These are phyloP conservation scores for Secale cereale DNA, from an alignment of 176 grass and related monocot genomes.

Conservation along the genomic window DNA sequence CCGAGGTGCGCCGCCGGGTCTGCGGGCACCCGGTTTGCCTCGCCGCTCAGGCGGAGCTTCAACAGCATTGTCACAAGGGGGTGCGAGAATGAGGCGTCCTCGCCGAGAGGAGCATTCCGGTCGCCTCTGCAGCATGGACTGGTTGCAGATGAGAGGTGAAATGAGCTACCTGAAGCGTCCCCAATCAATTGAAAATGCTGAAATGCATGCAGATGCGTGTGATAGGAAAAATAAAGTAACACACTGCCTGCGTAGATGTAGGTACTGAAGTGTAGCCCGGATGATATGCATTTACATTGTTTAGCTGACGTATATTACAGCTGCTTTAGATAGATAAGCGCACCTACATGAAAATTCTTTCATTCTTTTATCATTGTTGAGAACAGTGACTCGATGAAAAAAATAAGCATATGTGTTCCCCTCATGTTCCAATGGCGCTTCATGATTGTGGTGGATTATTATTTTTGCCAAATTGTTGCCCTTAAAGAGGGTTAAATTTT, in stretches of 20 bases:
- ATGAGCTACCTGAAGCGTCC: neutral
- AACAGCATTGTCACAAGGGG: neutral
- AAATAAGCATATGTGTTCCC: neutral
- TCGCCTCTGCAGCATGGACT: slow-evolving; percentile 35
- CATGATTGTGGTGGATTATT: neutral
- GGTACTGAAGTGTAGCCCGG: neutral
- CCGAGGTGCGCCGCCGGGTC: slow-evolving; percentile 24
- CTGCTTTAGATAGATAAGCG: neutral
- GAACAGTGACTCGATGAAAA: neutral
- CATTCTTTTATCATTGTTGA: neutral
- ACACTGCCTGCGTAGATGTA: slow-evolving; percentile 14
- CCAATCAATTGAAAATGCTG: neutral
- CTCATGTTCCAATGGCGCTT: neutral
- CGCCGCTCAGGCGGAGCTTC: slow-evolving; percentile 32
- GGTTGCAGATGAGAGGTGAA: neutral
- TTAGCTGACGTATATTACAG: neutral
- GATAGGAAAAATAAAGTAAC: neutral
- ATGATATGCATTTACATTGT: slow-evolving; percentile 18
- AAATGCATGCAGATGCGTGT: slow-evolving; percentile 9
- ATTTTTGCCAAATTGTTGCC: too few species aligned
- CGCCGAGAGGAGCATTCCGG: slow-evolving; percentile 32
- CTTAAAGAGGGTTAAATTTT: too few species aligned
- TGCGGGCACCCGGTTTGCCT: slow-evolving; percentile 35
- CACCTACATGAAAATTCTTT: slow-evolving; percentile 2
- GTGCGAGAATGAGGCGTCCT: neutral